Base-by-base conservation (phyloP, 495 filamentous ascomycete genomes). In the Podospora pseudoanserina region DNA sequence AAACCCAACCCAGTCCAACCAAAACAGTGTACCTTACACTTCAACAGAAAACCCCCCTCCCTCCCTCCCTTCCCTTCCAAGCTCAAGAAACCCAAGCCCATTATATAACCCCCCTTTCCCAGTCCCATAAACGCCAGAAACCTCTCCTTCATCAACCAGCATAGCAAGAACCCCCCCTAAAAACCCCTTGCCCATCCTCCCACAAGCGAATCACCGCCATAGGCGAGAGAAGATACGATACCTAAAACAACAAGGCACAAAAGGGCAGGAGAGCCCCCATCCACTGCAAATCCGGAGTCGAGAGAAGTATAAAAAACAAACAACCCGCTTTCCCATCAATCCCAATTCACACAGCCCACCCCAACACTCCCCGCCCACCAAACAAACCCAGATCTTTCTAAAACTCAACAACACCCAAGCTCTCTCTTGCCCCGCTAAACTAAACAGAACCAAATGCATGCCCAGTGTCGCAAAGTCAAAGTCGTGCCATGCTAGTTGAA, bases 121-220 rank as follows among this genome's bases (percentile, higher is more conserved):
- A 18, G 13, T 49, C 39, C 39, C 9, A 2, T 11, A 49, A 11
- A 16, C 39, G 39, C 39, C 18, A 44, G 26, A 60, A 27, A 62
- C 32, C 27, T 23, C 59, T 27, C 56, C 19, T 59, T 6, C 18
- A 9, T 61, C 26, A 13, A 9, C 32, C 26, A 13, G 13, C 32
- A 5, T 20, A 4, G 15, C 59, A 61, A 27, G 16, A 61, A 61
- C 27, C n/a, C 18, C 60, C 39, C 60, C 34, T 44, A 49, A 30
- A 53, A 9, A 15, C 55, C 15, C 39, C 39, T 11, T 9, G 0
- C 15, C 39, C 15, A 6, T 61, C 59, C 9, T 54, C 55, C 57
- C 55, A 54, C 64, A 60, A 26, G 65, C 69, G 69, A 44, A 70
- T 67, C 69, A 67, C 69, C 69, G 69, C 69, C 44, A 19, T 34